Evolutionary conservation across 176 grass and related monocot species (phyloP).

Genomic region (Hordeum vulgare): MorexV3_pseudomolecules_assembly NC_058522.1:528829001-528829500

Average conservation of each 20-base stretch:
- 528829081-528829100: not conserved
- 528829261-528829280: slow-evolving; percentile 20
- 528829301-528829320: slow-evolving; percentile 25
- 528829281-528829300: slow-evolving; percentile 4
- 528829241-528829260: not conserved
- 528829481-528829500: slow-evolving; percentile 43
- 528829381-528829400: slow-evolving; percentile 2
- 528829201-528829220: slow-evolving; percentile 27
- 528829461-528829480: slow-evolving; percentile 36
- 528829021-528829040: no score
- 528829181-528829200: not conserved
- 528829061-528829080: not conserved
- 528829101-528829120: not conserved
- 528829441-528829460: slow-evolving; percentile 26
- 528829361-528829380: not conserved
- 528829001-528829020: no score
- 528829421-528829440: not conserved
- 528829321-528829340: not conserved
- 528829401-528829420: not conserved
- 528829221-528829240: not conserved
- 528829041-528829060: no score
- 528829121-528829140: not conserved
- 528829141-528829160: slow-evolving; percentile 2
- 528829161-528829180: not conserved
- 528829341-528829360: slow-evolving; percentile 22